Base-by-base conservation (phyloP, 495 filamentous ascomycete genomes). In the Pyrenula massariospora region DNA sequence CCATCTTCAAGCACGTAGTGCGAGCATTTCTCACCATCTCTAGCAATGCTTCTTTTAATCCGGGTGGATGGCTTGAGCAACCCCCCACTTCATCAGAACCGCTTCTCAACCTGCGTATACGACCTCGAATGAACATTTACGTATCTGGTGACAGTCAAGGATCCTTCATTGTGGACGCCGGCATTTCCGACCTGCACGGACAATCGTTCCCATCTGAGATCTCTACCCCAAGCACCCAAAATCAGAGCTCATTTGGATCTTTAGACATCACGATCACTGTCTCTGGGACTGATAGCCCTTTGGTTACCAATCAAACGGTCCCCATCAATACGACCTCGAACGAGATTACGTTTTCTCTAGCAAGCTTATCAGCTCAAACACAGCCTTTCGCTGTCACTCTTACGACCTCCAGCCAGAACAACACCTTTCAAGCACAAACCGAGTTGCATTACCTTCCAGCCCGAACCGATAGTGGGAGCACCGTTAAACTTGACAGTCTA, bases 91-190 rank as follows among this genome's bases (percentile, higher is more conserved):
- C 74, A 10, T 60, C 70, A n/a, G 65, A 58, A 0, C 74, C 74
- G 10, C 65, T 80, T 11, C 63, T 88, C 0, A 66, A 86, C 63
- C 62, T 88, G 12, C 73, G 74, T 19, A 66, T 87, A 56, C 72
- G 77, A 24, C 80, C 84, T 2, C 77, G 81, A 3, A 74, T 84
- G 62, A 82, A 69, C 50, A 69, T 85, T 25, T 89, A 87, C 66
- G 68, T 82, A 1, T 68, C 67, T n/a, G 71, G 62, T 42, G 84
- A 87, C 61, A 56, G 24, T 3, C 57, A 60, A 3, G 83, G 71
- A 10, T 75, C 78, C 10, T 82, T 88, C 42, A 75, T 87, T 48
- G 71, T 88, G 24, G 77, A 81, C 59, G 77, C 85, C 2, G 62
- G 62, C 23, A 62, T 85, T 5, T 85, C 82, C 2, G 70, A 73